Percentiles rank a stretch among this genome's conserved stretches.
Conservation (phyloP, 1,284 basidiomycete genomes). For the Somion occarium region DNA sequence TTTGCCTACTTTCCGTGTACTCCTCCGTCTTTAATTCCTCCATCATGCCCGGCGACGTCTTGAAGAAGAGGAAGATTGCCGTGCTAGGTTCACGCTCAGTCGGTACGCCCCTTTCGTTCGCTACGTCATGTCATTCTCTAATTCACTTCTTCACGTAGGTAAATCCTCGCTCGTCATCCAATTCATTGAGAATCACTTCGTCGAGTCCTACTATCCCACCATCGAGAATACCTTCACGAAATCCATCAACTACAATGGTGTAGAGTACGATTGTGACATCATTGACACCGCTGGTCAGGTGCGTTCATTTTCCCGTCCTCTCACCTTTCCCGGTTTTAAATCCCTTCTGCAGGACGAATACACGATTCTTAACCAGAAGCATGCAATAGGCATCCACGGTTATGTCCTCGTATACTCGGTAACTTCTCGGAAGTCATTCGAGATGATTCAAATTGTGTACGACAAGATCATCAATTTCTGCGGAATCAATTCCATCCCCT, state of each 20-base stretch:
- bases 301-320: constrained; percentile 14
- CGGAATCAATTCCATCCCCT: constrained; percentile 86
- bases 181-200: constrained; percentile 65
- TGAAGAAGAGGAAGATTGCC: constrained; percentile 83
- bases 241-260: constrained; percentile 78
- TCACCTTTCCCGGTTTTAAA: constrained; percentile 6
- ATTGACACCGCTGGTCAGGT: constrained; percentile 98
- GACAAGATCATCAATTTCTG: constrained; percentile 98
- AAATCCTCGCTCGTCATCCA: constrained; percentile 78
- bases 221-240: constrained; percentile 91
- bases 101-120: constrained; percentile 43
- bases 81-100: constrained; percentile 79
- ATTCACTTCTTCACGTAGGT: constrained; percentile 37
- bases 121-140: constrained; percentile 16
- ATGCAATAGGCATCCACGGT: constrained; percentile 81
- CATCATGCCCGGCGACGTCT: constrained; percentile 49
- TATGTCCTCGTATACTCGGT: constrained; percentile 95
- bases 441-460: constrained; percentile 93
- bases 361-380: constrained; percentile 78
- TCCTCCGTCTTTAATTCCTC: constrained; percentile 9
- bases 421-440: constrained; percentile 87
- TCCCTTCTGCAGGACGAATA: constrained; percentile 66
- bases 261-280: constrained; percentile 93
- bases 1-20: constrained; percentile 14
- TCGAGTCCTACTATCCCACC: constrained; percentile 90